phyloP scores from a whole-genome alignment of 352 stramenopile species.

The Phytophthora lateralis region DNA sequence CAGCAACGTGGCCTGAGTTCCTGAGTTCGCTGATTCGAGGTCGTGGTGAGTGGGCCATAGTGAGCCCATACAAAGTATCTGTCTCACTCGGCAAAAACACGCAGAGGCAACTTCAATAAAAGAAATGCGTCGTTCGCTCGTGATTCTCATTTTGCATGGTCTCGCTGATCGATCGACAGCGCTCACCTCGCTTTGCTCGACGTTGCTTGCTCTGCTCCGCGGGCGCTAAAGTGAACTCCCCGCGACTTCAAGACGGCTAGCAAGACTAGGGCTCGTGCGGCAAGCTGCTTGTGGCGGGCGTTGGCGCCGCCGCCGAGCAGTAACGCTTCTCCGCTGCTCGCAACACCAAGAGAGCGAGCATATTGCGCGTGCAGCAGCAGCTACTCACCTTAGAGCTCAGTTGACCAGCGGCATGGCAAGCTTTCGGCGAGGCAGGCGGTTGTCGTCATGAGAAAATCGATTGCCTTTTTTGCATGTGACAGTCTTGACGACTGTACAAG shows the following conservation, averaged over 20 bases:
- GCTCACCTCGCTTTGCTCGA: neutral
- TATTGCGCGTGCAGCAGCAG: neutral
- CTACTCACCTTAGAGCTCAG: neutral
- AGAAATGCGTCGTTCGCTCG: conserved; percentile 18
- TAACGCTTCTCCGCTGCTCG: conserved; percentile 4
- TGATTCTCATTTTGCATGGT: neutral
- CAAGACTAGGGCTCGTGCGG: conserved; percentile 7
- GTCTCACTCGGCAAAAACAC: conserved; percentile 21
- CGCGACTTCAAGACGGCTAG: conserved; percentile 7
- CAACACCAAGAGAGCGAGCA: conserved; percentile 7
- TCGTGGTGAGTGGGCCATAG: neutral
- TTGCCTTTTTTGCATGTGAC: conserved; percentile 1
- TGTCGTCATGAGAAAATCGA: conserved; percentile 8
- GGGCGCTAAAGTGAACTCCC: conserved; percentile 1
- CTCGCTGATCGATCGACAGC: neutral
- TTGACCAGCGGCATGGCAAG: conserved; percentile 6
- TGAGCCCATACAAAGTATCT: conserved; percentile 1
- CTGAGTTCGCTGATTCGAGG: neutral
- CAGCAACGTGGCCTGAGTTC: too few species aligned
- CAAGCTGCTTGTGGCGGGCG: conserved; percentile 6
- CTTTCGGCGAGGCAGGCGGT: neutral
- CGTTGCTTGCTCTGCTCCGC: neutral
- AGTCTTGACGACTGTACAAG: conserved; percentile 1
- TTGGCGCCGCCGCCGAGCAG: neutral
- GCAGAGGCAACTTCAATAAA: conserved; percentile 32